These are phyloP conservation scores for Cyclostephanos invisitatus DNA, from an alignment of 108 stramenopile species.

Conservation along the genomic window DNA sequence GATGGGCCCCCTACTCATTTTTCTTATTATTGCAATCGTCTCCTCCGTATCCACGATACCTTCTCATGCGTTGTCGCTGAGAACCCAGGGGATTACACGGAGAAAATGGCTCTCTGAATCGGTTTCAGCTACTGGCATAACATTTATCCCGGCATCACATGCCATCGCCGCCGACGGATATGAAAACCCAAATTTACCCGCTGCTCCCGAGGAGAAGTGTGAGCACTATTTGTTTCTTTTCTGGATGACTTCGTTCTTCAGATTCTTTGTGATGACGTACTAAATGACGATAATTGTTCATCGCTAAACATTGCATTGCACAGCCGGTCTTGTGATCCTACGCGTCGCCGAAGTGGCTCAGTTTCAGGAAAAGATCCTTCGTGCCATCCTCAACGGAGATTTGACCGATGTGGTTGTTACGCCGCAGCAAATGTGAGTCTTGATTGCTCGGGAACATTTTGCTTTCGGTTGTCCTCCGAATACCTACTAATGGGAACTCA, in stretches of 20 bases:
- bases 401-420: slow-evolving; percentile 48
- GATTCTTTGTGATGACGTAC: background rate
- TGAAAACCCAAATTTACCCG: slow-evolving; percentile 48
- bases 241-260: background rate
- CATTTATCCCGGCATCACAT: background rate
- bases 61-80: slow-evolving; percentile 8
- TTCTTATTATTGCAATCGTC: background rate
- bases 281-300: background rate
- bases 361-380: slow-evolving; percentile 73
- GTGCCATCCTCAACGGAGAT: slow-evolving; percentile 57
- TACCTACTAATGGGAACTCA: background rate
- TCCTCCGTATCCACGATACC: background rate
- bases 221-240: slow-evolving; percentile 6
- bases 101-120: slow-evolving; percentile 19
- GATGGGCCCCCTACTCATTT: background rate
- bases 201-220: slow-evolving; percentile 39
- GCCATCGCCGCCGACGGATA: slow-evolving; percentile 20
- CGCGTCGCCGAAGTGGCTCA: slow-evolving; percentile 70
- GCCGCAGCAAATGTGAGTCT: slow-evolving; percentile 56
- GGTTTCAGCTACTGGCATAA: background rate
- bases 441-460: background rate
- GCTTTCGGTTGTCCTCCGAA: background rate
- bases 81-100: background rate
- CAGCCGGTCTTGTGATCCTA: slow-evolving; percentile 56
- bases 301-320: background rate